Evolutionary conservation across 176 grass and related monocot species (phyloP).

Genomic region (Avena insularis): DNA sequence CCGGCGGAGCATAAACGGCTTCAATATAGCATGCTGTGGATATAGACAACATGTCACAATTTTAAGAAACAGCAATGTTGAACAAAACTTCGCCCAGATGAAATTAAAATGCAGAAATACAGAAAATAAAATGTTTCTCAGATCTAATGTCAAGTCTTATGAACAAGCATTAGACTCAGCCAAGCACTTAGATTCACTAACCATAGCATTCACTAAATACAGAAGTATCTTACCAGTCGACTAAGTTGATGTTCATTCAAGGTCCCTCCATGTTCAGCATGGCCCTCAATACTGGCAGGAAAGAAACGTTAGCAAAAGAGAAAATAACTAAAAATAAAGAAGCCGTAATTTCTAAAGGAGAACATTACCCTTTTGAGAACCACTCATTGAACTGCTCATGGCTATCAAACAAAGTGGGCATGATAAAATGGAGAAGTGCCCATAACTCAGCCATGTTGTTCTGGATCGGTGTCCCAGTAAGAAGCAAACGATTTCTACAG

Average conservation of each 20-base stretch:
- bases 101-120: conserved; percentile 13
- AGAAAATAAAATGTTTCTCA: background rate
- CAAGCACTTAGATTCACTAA: conserved; percentile 28
- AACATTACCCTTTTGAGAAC: conserved; percentile 97
- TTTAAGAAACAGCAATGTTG: background rate
- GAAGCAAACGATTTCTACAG: conserved; percentile 98
- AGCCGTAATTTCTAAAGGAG: conserved; percentile 28
- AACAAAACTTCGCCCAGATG: conserved; percentile 7
- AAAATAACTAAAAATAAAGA: conserved; percentile 47
- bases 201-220: conserved; percentile 30
- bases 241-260: conserved; percentile 99
- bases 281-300: conserved; percentile 82
- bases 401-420: conserved; percentile 99
- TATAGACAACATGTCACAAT: conserved; percentile 28
- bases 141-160: conserved; percentile 15
- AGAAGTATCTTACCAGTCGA: conserved; percentile 73
- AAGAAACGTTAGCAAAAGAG: conserved; percentile 45
- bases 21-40: conserved; percentile 91
- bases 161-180: conserved; percentile 12
- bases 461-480: conserved; percentile 97
- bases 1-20: conserved; percentile 97
- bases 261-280: conserved; percentile 98
- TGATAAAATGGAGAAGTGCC: conserved; percentile 99
- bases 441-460: conserved; percentile 99
- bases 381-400: conserved; percentile 99